phyloP scores from a whole-genome alignment of 2,329 filamentous ascomycete species.

The Didymosphaeria variabile region DNA sequence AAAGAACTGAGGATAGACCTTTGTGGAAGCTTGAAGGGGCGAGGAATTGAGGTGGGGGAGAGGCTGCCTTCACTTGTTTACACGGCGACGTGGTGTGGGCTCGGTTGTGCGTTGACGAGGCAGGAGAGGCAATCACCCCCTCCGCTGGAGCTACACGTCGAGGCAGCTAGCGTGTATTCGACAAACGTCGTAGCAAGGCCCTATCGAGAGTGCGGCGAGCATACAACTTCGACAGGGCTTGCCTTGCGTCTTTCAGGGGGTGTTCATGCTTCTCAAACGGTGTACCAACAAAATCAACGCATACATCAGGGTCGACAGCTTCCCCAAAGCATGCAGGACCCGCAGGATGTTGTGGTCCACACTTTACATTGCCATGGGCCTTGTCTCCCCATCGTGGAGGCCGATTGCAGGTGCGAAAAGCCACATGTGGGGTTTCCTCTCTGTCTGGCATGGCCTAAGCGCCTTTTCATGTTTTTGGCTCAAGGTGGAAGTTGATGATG shows the following conservation, averaged over 20 bases:
- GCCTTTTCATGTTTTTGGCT: neutral
- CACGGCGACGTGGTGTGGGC: neutral
- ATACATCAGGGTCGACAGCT: no score
- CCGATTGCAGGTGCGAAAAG: no score
- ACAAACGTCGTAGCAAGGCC: neutral
- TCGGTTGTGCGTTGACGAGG: neutral
- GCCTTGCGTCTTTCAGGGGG: no score
- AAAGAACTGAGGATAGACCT: neutral
- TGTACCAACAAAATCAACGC: no score
- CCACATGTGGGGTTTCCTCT: neutral
- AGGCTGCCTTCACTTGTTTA: conserved; percentile 3
- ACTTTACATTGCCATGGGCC: no score
- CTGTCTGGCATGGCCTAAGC: neutral
- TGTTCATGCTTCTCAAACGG: no score
- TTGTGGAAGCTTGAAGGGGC: neutral
- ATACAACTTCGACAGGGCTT: no score
- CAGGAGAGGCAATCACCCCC: neutral
- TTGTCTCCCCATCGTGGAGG: no score
- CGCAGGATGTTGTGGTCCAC: no score
- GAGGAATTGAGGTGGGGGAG: neutral
- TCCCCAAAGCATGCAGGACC: no score
- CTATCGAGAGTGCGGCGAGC: no score
- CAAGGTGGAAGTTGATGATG: no score
- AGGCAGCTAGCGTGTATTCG: neutral
- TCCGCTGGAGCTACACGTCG: neutral